Evolutionary conservation across 176 grass and related monocot genomes (phyloP), one percentile per base, ranked within the genome.

Genomic region (Raddia guianensis): DNA sequence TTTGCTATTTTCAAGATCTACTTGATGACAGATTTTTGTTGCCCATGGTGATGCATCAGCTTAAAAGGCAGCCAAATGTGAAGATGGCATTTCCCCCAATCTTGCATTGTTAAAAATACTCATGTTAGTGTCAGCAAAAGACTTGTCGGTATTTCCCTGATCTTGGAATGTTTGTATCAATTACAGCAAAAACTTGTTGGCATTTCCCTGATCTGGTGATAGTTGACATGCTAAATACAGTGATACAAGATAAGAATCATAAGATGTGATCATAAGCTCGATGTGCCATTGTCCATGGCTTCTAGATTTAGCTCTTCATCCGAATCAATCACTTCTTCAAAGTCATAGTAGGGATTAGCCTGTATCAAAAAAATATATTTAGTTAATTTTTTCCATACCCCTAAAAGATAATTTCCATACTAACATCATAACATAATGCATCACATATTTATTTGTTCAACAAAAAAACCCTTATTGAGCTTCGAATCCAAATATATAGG

Each of bases 311-410:
- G 75, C 68, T 99, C 96, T 91, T 95, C 92, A 70, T 99, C 92
- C 4, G 96, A 99, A 55, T 99, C 96, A 1, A 99, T 95, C 44
- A 91, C 96, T 60, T 99, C 84, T 72, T 95, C 92, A 21, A 89
- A 99, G 60, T 95, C 92, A 69, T 99, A 99, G 73, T 70, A 99
- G 0, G 96, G 69, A 73, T 88, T 89, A 0, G 84, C 92, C 96
- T 99, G 84, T 75, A 84, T 64, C 3, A 46, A 68, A 69, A 74
- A 67, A 42, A 57, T 4, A 6, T 2, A 59, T 21, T 66, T 9
- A 56, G 56, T 74, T 4, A 5, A 18, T 52, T 74, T 69, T 67
- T n/a, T 18, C 13, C 67, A 71, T 44, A 18, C 12, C 0, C 8
- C 5, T 2, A 58, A 8, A 35, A 60, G n/a, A 55, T 47, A 55